Base-by-base conservation (phyloP, 2,329 filamentous ascomycete genomes). In the Penicillium sp. region DNA sequence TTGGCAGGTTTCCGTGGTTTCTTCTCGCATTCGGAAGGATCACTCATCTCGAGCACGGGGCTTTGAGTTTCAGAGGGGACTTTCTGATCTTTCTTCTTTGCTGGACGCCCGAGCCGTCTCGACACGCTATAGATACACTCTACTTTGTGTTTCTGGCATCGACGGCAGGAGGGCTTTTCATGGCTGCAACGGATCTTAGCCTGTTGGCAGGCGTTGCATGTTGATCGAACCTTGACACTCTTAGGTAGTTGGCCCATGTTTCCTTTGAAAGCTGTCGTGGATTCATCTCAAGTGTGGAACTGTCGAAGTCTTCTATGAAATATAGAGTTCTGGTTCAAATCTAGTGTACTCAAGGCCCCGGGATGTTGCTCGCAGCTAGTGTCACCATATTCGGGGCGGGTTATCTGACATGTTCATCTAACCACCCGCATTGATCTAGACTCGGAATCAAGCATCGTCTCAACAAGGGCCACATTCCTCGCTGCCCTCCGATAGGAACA, bases 171-270 rank as follows among this genome's bases (percentile, higher is more conserved):
- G 7, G 73, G 73, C 25, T 70, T 75, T 55, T 76, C 73, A 60
- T 76, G 75, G 26, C 74, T 74, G 66, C 75, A 76, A 7, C 74
- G 70, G 16, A 76, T 76, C 42, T 76, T 76, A 10, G 75, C 75
- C 56, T 75, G 73, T 49, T 76, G 75, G 26, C 75, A 76, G n/a
- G 75, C 73, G 58, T 76, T 76, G 65, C 75, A 76, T 7, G 75
- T 76, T 6, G 73, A 75, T 49, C 75, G 72, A 22, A 75, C 68
- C 49, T 76, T 76, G 42, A 75, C 72, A 33, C 73, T 76, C 28
- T 71, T 73, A 16, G 72, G 72, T 1, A 75, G 63, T 8, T 65
- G 62, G 16, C 52, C 60, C 22, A 55, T 28, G 7, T 40, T 43
- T 13, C 42, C 16, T 30, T 57, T 56, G 10, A 46, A 51, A 2